phyloP scores from a whole-genome alignment of 140 eudicot species.

The Oenanthe javanica region DNA sequence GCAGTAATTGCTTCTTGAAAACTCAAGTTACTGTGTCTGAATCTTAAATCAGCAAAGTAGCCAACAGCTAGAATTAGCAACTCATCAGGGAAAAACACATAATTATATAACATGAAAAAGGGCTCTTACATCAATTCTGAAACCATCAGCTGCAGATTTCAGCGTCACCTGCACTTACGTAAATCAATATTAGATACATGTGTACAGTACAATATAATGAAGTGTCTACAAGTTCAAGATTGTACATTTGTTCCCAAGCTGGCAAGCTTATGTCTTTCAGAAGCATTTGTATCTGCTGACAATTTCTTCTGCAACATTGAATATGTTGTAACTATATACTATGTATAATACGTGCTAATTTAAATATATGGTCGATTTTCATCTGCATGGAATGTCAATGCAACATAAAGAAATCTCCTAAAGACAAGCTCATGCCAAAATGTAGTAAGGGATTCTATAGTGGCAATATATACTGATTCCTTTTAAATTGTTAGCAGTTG shows the following conservation, averaged over 20 bases:
- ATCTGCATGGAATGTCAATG: neutral
- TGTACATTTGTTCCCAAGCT: conserved; percentile 9
- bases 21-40: too few species aligned
- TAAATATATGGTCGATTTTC: neutral
- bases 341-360: neutral
- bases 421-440: neutral
- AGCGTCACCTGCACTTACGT: conserved; percentile 23
- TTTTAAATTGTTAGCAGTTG: neutral
- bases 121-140: conserved; percentile 33
- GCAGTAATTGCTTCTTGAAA: neutral
- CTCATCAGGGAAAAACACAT: neutral
- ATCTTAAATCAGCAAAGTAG: neutral
- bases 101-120: neutral
- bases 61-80: neutral
- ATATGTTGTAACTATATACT: neutral
- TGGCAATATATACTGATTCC: neutral
- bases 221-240: neutral
- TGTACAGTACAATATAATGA: neutral
- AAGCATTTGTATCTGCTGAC: neutral
- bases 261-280: neutral
- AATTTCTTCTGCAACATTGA: conserved; percentile 6
- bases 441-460: neutral
- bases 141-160: neutral
- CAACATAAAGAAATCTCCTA: neutral
- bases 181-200: neutral